Evolutionary conservation across 805 yeast species (phyloP).

Genomic region (Wickerhamomyces strasburgensis): DNA sequence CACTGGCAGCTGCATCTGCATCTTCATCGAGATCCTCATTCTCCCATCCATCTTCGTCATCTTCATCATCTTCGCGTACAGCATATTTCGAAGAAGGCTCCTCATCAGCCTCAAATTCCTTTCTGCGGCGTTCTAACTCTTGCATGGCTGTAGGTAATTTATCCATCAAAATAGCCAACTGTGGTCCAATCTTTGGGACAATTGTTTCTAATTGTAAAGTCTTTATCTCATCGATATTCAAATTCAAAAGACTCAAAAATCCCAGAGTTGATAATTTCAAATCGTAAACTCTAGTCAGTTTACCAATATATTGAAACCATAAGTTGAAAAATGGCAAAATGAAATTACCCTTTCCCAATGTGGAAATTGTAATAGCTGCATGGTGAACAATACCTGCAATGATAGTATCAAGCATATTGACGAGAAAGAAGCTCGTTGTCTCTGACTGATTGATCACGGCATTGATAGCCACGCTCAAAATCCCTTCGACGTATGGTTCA

Average conservation of each 20-base stretch:
- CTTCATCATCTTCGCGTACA: constrained; percentile 25
- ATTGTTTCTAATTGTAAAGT: constrained; percentile 32
- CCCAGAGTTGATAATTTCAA: constrained; percentile 73
- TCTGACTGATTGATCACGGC: constrained; percentile 28
- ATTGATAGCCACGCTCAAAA: constrained; percentile 38
- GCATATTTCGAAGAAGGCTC: constrained; percentile 19
- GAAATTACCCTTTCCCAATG: constrained; percentile 41
- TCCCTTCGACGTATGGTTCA: constrained; percentile 37
- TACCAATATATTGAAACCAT: constrained; percentile 58
- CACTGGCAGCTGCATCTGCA: constrained; percentile 28
- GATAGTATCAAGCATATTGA: constrained; percentile 53
- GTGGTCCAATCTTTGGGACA: constrained; percentile 46
- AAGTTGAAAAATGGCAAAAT: constrained; percentile 47
- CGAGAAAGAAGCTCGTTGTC: constrained; percentile 31
- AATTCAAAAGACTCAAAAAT: constrained; percentile 41
- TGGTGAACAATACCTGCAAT: constrained; percentile 61
- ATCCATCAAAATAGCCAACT: constrained; percentile 47
- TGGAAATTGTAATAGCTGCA: constrained; percentile 45
- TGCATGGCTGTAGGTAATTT: constrained; percentile 70
- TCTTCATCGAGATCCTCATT: constrained; percentile 26
- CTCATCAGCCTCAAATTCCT: constrained; percentile 29
- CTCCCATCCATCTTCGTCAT: constrained; percentile 33
- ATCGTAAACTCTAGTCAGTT: constrained; percentile 70
- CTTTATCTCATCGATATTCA: constrained; percentile 26
- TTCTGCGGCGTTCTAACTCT: constrained; percentile 57